Evolutionary conservation across 441 rosid species (phyloP).

Genomic region (Pelargonium citronellum): DNA sequence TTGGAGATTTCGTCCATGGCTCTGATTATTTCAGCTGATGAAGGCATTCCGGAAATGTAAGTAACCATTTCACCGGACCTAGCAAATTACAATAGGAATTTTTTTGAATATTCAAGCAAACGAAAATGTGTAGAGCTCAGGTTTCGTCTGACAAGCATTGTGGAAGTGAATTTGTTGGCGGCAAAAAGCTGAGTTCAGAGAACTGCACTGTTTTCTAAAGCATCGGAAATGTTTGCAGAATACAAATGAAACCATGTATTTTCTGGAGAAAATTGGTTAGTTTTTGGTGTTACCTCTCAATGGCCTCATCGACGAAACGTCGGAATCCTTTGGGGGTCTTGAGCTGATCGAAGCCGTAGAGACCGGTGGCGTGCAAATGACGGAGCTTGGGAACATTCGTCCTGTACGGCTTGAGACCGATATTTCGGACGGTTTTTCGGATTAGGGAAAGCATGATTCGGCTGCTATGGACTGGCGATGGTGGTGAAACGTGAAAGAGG

Average conservation of each 20-base stretch:
- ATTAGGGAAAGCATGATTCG: conserved; percentile 35
- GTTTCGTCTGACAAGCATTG: not conserved
- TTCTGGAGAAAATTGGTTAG: not conserved
- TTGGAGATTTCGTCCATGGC: conserved; percentile 95
- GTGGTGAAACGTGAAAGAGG: not conserved
- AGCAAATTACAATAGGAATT: conserved; percentile 8
- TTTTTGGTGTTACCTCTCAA: conserved; percentile 48
- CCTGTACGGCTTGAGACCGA: conserved; percentile 16
- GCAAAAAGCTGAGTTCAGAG: not conserved
- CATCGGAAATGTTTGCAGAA: not conserved
- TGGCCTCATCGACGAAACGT: conserved; percentile 83
- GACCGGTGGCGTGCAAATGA: conserved; percentile 53
- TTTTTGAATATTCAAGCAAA: not conserved
- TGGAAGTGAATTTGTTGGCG: not conserved
- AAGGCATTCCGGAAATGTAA: conserved; percentile 58
- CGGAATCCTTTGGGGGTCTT: conserved; percentile 71
- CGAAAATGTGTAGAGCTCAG: not conserved
- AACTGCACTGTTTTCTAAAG: not conserved
- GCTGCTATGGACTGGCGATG: not conserved
- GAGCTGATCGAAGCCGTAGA: conserved; percentile 73
- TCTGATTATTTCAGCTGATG: conserved; percentile 57
- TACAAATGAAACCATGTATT: conserved; percentile 1
- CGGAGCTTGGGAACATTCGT: conserved; percentile 27
- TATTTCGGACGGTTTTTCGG: conserved; percentile 22
- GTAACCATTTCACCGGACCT: conserved; percentile 75